Percentiles rank a stretch among this genome's conserved stretches.
These are phyloP conservation scores for Cyanidiococcus yangmingshanensis DNA, from an alignment of 23 red algal genomes.

Conservation along the genomic window DNA sequence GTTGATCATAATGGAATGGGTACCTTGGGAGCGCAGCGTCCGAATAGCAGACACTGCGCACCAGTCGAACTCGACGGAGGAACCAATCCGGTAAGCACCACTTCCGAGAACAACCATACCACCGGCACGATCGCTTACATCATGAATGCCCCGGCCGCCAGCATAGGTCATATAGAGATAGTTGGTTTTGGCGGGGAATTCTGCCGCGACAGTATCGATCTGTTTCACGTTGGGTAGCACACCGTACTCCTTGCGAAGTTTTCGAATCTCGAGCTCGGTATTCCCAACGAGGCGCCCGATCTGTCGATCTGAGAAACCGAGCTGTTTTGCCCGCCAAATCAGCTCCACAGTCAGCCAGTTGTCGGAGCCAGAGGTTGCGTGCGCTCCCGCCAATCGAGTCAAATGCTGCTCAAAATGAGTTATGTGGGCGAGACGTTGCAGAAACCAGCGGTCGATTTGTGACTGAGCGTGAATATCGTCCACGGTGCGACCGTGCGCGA, in stretches of 20 bases:
- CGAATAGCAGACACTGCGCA: slow-evolving; percentile 83
- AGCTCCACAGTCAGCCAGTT: slow-evolving; percentile 26
- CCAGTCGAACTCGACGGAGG: slow-evolving; percentile 98
- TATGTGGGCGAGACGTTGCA: slow-evolving; percentile 60
- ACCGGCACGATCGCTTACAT: neutral
- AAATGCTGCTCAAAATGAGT: slow-evolving; percentile 34
- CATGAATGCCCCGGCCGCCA: slow-evolving; percentile 33
- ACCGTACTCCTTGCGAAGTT: slow-evolving; percentile 39
- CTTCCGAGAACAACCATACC: slow-evolving; percentile 86
- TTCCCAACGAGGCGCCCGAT: slow-evolving; percentile 60
- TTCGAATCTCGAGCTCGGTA: slow-evolving; percentile 73
- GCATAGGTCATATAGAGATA: slow-evolving; percentile 89
- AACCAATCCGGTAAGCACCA: slow-evolving; percentile 93
- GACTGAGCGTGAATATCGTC: slow-evolving; percentile 72
- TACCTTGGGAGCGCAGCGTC: slow-evolving; percentile 49
- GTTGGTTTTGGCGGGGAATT: slow-evolving; percentile 96
- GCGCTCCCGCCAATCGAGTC: slow-evolving; percentile 10
- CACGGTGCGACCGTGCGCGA: slow-evolving; percentile 61
- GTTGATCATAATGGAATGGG: slow-evolving; percentile 90
- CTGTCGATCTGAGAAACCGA: slow-evolving; percentile 87
- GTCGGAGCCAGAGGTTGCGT: neutral
- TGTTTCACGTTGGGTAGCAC: slow-evolving; percentile 72
- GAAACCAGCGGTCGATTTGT: slow-evolving; percentile 87
- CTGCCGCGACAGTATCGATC: slow-evolving; percentile 96
- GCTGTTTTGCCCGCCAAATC: slow-evolving; percentile 64